Percentiles rank a stretch among this genome's conserved stretches.
Evolutionary conservation across 495 filamentous ascomycete species (phyloP).

Genomic region (Tuber aestivum): DNA sequence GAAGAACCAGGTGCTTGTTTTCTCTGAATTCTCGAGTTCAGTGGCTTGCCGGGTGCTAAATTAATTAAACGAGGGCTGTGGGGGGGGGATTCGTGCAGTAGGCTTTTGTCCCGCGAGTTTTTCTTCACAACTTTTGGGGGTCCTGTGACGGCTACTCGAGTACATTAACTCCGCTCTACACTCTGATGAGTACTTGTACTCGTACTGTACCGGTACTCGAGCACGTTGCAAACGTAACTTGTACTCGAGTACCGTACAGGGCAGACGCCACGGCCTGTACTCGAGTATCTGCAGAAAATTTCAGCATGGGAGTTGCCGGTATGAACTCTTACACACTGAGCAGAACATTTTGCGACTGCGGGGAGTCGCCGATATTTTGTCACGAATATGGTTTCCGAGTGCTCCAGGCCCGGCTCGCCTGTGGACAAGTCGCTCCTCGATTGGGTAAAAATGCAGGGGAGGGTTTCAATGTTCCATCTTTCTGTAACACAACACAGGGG

Average conservation of each 20-base stretch:
- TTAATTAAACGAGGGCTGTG: neutral
- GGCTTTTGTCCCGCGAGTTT: neutral
- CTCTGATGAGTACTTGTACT: no score
- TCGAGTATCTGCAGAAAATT: neutral
- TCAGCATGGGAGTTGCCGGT: neutral
- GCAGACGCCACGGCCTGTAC: no score
- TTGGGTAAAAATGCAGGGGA: constrained; percentile 1
- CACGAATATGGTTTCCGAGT: neutral
- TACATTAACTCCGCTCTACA: no score
- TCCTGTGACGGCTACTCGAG: no score
- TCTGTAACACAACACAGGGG: constrained; percentile 1
- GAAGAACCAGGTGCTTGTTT: neutral
- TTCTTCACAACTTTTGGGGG: neutral
- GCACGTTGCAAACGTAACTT: no score
- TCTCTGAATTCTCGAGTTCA: neutral
- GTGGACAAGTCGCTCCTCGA: neutral
- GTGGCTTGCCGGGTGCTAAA: neutral
- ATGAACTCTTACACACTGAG: neutral
- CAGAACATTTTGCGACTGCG: neutral
- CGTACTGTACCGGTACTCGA: no score
- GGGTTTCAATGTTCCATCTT: neutral
- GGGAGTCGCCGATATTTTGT: neutral
- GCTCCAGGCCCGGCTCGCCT: neutral
- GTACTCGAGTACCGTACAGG: no score
- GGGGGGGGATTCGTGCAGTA: neutral